Percentiles rank a stretch among this genome's conserved stretches.
Evolutionary conservation across 1,284 basidiomycete species (phyloP).

Genomic region (Puccinia coronata): DNA sequence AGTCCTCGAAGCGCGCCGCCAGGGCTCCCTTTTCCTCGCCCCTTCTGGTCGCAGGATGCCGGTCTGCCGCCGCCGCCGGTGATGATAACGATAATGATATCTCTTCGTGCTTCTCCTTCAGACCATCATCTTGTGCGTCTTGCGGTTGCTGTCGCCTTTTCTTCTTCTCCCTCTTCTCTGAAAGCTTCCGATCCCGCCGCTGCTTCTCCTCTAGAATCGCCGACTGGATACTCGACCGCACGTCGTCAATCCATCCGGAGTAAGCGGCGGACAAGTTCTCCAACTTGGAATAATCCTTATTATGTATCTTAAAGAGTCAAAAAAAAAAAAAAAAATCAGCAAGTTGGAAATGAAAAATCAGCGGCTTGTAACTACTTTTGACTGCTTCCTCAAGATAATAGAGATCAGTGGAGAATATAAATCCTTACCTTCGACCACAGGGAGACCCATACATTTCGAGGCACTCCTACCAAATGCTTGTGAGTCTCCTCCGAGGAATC

Average conservation of each 20-base stretch:
- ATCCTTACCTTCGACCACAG: slow-evolving; percentile 37
- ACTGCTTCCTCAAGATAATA: too few species aligned
- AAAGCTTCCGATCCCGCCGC: neutral
- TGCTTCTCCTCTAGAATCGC: neutral
- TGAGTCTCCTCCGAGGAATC: neutral
- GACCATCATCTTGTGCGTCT: neutral
- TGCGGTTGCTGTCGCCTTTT: too few species aligned
- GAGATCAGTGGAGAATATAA: neutral
- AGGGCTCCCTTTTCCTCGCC: neutral
- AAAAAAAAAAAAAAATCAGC: neutral
- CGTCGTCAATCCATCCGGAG: slow-evolving; percentile 10
- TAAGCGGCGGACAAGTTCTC: slow-evolving; percentile 13
- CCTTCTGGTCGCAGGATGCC: too few species aligned
- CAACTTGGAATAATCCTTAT: slow-evolving; percentile 30
- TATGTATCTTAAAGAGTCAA: slow-evolving; percentile 18
- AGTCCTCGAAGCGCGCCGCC: neutral
- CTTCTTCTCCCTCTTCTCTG: too few species aligned
- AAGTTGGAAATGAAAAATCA: too few species aligned
- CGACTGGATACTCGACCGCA: slow-evolving; percentile 20
- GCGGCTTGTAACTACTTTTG: too few species aligned
- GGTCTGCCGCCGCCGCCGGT: neutral
- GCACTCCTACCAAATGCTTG: slow-evolving; percentile 4
- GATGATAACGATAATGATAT: too few species aligned
- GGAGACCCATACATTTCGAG: slow-evolving; percentile 38
- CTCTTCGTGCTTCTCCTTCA: too few species aligned